A percentile compares a stretch with the other conserved stretches of the same genome.
Conservation (phyloP, 371 early-diverging fungal species). For the Actinomortierella ambigua region DNA sequence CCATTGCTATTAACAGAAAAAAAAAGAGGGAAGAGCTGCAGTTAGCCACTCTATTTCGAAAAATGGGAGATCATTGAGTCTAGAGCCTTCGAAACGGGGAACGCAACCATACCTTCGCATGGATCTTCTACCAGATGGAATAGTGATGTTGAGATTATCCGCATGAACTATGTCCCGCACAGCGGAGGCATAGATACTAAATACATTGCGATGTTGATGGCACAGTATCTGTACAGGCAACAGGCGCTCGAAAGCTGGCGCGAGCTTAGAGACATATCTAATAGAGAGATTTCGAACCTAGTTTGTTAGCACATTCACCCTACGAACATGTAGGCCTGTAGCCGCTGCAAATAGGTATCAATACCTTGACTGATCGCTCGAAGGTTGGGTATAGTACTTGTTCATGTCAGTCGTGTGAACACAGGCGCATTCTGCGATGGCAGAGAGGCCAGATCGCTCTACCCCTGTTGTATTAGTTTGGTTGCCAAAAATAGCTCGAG, state of each 20-base stretch:
- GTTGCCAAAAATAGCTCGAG: constrained; percentile 15
- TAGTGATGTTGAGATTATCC: constrained; percentile 16
- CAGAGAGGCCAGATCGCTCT: background rate
- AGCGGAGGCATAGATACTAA: constrained; percentile 21
- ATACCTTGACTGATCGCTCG: constrained; percentile 9
- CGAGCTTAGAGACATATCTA: constrained; percentile 25
- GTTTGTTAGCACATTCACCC: background rate
- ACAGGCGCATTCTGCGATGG: background rate
- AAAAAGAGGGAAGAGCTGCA: too few species aligned
- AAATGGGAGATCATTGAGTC: too few species aligned
- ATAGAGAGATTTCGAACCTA: background rate
- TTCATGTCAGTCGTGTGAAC: background rate
- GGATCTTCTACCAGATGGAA: constrained; percentile 33
- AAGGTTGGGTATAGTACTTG: background rate
- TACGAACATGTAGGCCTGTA: background rate
- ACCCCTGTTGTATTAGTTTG: background rate
- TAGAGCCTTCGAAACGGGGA: too few species aligned
- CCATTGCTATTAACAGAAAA: too few species aligned
- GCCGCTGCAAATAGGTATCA: too few species aligned
- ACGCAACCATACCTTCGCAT: constrained; percentile 20
- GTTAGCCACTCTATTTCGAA: too few species aligned
- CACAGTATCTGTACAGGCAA: constrained; percentile 28
- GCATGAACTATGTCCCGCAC: constrained; percentile 31
- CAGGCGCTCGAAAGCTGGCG: constrained; percentile 29
- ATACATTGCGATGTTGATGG: constrained; percentile 18